These are phyloP conservation scores for Gyromitra esculenta DNA, from an alignment of 2,329 filamentous ascomycete genomes.

Conservation along the genomic window DNA sequence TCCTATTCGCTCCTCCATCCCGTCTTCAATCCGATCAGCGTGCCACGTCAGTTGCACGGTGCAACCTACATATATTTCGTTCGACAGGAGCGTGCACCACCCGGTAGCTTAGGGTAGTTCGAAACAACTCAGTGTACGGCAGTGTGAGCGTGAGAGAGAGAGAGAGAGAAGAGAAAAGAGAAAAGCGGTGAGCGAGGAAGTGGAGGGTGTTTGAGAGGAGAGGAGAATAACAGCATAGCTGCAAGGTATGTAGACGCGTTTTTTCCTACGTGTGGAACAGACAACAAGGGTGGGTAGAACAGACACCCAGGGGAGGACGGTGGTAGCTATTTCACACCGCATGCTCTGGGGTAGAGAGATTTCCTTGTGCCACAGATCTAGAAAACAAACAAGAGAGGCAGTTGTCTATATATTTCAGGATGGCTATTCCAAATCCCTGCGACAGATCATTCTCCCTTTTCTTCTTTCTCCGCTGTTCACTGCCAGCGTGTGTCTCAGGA, in stretches of 20 bases:
- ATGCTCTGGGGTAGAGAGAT: neutral
- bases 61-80: constrained; percentile 28
- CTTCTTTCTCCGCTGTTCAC: constrained; percentile 39
- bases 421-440: constrained; percentile 40
- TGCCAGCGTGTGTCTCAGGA: constrained; percentile 33
- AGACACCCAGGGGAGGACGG: neutral
- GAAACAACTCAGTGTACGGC: constrained; percentile 34
- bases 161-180: neutral
- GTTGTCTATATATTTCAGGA: constrained; percentile 27
- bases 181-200: neutral
- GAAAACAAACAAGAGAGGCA: neutral
- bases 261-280: constrained; percentile 23
- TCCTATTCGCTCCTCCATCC: constrained; percentile 37
- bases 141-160: neutral
- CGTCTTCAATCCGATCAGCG: constrained; percentile 11
- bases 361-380: constrained; percentile 9
- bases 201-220: constrained; percentile 3
- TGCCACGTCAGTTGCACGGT: constrained; percentile 44
- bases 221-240: constrained; percentile 17
- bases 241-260: constrained; percentile 37
- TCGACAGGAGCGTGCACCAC: constrained; percentile 28
- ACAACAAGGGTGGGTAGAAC: neutral
- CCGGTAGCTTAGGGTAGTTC: constrained; percentile 28
- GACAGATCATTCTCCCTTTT: constrained; percentile 34
- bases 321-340: neutral